These are phyloP conservation scores for Neurospora intermedia DNA, from an alignment of 495 filamentous ascomycete genomes.

Conservation along the genomic window DNA sequence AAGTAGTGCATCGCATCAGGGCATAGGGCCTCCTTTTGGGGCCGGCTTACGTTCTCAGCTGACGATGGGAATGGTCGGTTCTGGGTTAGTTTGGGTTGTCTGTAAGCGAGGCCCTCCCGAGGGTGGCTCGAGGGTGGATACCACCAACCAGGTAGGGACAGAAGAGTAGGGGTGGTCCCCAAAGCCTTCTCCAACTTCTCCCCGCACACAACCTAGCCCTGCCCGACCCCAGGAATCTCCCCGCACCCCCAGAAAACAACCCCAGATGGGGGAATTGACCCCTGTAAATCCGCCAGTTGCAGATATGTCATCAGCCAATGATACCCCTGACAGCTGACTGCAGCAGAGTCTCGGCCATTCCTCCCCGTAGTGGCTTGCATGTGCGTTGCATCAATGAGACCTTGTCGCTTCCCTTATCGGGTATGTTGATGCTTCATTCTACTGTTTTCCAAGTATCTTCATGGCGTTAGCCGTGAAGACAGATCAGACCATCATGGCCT, in stretches of 20 bases:
- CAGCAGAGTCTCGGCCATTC: not conserved
- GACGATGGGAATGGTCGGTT: no score
- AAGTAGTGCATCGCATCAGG: no score
- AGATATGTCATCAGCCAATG: not conserved
- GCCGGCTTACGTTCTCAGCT: no score
- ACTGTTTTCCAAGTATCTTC: not conserved
- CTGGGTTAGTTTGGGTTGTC: no score
- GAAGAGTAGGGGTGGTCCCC: no score
- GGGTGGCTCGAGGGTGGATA: no score
- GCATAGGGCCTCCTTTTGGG: no score
- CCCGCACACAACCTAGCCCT: not conserved
- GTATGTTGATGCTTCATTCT: not conserved
- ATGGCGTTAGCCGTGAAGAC: not conserved
- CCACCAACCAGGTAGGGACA: no score
- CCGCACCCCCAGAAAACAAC: not conserved
- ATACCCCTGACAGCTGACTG: not conserved
- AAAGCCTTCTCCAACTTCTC: not conserved
- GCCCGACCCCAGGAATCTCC: not conserved
- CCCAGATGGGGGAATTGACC: not conserved
- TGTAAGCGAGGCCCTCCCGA: no score
- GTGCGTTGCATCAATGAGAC: not conserved
- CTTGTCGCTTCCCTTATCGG: not conserved
- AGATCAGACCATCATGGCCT: not conserved
- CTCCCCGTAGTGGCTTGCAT: not conserved
- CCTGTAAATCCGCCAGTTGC: not conserved